Conservation (phyloP, 1,139 yeast genomes). For the Geotrichum klebahnii region DNA sequence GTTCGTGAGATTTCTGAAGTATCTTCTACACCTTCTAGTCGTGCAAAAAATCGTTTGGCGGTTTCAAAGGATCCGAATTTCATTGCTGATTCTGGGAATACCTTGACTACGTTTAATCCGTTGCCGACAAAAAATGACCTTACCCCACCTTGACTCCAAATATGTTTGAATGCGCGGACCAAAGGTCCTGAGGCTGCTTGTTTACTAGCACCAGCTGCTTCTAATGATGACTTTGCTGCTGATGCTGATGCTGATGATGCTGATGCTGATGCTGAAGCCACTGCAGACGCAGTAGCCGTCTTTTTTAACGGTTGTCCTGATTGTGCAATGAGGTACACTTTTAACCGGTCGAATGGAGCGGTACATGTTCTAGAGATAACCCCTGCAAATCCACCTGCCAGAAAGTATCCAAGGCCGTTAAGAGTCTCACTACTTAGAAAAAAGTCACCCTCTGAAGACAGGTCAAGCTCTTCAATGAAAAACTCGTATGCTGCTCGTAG, state of each 20-base stretch:
- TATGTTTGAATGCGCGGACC: slow-evolving; percentile 59
- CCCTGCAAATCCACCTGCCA: slow-evolving; percentile 94
- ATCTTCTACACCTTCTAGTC: slow-evolving; percentile 71
- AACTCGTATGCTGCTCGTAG: slow-evolving; percentile 77
- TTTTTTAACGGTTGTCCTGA: slow-evolving; percentile 48
- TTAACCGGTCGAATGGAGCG: slow-evolving; percentile 93
- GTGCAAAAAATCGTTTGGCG: slow-evolving; percentile 71
- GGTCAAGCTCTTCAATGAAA: slow-evolving; percentile 74
- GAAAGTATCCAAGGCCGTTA: slow-evolving; percentile 81
- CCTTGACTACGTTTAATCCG: slow-evolving; percentile 88
- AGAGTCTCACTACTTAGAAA: slow-evolving; percentile 73
- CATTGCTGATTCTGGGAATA: slow-evolving; percentile 96
- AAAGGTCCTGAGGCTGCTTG: slow-evolving; percentile 1
- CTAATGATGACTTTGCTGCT: neutral
- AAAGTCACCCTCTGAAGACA: slow-evolving; percentile 88
- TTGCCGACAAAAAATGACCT: slow-evolving; percentile 92
- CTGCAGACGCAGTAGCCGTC: slow-evolving; percentile 33
- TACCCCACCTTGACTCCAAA: slow-evolving; percentile 86
- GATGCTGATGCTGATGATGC: slow-evolving; percentile 19
- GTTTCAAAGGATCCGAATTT: slow-evolving; percentile 94
- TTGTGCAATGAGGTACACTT: slow-evolving; percentile 88
- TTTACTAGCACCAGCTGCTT: neutral
- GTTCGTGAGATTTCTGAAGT: slow-evolving; percentile 66
- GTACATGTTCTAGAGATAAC: slow-evolving; percentile 94
- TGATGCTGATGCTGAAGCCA: slow-evolving; percentile 30